These are phyloP conservation scores for Alternaria longipes DNA, from an alignment of 2,329 filamentous ascomycete species.

Conservation along the genomic window DNA sequence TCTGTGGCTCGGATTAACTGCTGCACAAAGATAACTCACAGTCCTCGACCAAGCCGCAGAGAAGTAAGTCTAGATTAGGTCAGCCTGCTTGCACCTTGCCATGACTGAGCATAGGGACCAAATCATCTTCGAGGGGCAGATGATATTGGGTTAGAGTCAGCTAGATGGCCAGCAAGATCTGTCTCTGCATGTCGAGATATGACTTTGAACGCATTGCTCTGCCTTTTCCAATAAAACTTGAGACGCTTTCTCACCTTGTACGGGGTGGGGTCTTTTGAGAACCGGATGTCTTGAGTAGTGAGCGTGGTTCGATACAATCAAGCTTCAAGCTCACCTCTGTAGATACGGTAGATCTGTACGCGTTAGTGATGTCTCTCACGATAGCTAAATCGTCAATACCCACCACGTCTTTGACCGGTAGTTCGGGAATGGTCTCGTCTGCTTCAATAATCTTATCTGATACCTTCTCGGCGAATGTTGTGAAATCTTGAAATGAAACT, in stretches of 20 bases:
- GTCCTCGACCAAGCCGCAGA: constrained; percentile 6
- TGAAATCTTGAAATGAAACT: constrained; percentile 80
- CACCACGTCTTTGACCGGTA: constrained; percentile 83
- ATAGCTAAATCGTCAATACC: constrained; percentile 30
- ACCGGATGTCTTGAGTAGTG: constrained; percentile 71
- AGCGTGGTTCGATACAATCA: neutral
- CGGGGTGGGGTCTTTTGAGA: constrained; percentile 83
- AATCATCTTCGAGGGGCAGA: neutral
- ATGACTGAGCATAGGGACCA: neutral
- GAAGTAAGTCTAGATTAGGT: constrained; percentile 4
- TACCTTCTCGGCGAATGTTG: constrained; percentile 77
- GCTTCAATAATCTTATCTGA: constrained; percentile 74
- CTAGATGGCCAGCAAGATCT: neutral
- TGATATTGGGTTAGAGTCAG: neutral
- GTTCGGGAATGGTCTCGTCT: constrained; percentile 84
- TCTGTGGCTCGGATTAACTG: constrained; percentile 6
- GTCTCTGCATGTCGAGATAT: neutral
- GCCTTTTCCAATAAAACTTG: neutral
- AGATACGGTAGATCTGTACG: constrained; percentile 78
- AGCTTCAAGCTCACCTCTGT: constrained; percentile 62
- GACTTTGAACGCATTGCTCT: neutral
- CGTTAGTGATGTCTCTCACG: constrained; percentile 16
- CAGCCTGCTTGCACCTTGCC: neutral
- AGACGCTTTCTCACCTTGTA: constrained; percentile 73
- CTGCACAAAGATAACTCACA: neutral